These are phyloP conservation scores for Pseudogymnoascus sp. DNA, from an alignment of 2,329 filamentous ascomycete species.

Conservation along the genomic window DNA sequence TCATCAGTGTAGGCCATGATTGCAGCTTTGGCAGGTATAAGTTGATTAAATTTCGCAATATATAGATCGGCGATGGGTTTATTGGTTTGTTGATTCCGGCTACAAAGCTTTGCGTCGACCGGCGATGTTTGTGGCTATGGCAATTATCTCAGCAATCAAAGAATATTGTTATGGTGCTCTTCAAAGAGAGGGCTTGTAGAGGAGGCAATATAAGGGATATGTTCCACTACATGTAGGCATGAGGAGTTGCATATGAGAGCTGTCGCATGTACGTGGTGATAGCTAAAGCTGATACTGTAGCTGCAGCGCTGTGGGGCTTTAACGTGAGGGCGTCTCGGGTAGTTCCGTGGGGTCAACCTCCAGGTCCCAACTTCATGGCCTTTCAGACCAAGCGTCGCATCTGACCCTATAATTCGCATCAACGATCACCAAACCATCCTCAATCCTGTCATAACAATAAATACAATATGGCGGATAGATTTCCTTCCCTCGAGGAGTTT, in stretches of 20 bases:
- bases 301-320: conserved; percentile 3
- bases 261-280: conserved; percentile 5
- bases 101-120: conserved; percentile 2
- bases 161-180: background rate
- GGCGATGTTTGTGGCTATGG: background rate
- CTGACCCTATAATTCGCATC: background rate
- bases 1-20: conserved; percentile 92
- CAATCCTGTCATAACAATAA: conserved; percentile 1
- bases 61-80: background rate
- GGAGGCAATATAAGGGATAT: background rate
- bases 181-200: background rate
- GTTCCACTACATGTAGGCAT: background rate
- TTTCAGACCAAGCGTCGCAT: background rate
- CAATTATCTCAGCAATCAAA: conserved; percentile 5
- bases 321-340: conserved; percentile 3
- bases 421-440: conserved; percentile 6
- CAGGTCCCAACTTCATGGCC: conserved; percentile 8
- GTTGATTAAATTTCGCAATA: background rate
- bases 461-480: conserved; percentile 46
- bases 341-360: conserved; percentile 2
- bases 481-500: conserved; percentile 52
- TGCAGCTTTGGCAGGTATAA: conserved; percentile 14
- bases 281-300: conserved; percentile 6
- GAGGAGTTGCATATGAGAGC: conserved; percentile 4
- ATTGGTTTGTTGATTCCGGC: conserved; percentile 1